Evolutionary conservation across 2,329 filamentous ascomycete species (phyloP).

Genomic region (Monilinia fructicola): DNA sequence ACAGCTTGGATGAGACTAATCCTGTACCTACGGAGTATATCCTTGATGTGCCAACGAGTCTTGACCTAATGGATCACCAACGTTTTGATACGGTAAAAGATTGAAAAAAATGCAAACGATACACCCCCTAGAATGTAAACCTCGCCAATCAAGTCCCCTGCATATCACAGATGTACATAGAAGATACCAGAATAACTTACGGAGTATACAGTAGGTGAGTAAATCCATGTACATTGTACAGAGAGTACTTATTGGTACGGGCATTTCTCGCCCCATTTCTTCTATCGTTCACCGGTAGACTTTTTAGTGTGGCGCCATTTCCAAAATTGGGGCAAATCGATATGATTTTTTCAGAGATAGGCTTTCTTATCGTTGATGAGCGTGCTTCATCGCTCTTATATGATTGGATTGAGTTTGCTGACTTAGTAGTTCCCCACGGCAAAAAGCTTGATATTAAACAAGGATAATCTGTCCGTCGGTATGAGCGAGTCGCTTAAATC

Average conservation of each 20-base stretch:
- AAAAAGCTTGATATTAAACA: neutral
- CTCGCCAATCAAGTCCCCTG: neutral
- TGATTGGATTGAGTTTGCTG: slow-evolving; percentile 1
- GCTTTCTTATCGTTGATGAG: slow-evolving; percentile 7
- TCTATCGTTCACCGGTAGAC: neutral
- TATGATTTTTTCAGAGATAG: neutral
- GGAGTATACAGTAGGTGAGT: neutral
- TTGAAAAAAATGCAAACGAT: neutral
- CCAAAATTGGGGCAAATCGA: slow-evolving; percentile 6
- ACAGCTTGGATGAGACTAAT: slow-evolving; percentile 10
- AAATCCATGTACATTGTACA: no score
- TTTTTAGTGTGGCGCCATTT: neutral
- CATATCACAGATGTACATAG: neutral
- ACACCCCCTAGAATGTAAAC: neutral
- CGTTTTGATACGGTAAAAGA: neutral
- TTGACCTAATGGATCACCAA: slow-evolving; percentile 1
- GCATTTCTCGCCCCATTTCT: neutral
- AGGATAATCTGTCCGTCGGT: neutral
- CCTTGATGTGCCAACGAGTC: neutral
- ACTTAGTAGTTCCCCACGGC: neutral
- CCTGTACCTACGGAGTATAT: neutral
- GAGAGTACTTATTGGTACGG: no score
- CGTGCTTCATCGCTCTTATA: slow-evolving; percentile 3
- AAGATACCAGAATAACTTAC: neutral
- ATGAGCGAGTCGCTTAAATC: neutral